phyloP scores from a whole-genome alignment of 352 stramenopile genomes.

The Phytophthora hibernalis region DNA sequence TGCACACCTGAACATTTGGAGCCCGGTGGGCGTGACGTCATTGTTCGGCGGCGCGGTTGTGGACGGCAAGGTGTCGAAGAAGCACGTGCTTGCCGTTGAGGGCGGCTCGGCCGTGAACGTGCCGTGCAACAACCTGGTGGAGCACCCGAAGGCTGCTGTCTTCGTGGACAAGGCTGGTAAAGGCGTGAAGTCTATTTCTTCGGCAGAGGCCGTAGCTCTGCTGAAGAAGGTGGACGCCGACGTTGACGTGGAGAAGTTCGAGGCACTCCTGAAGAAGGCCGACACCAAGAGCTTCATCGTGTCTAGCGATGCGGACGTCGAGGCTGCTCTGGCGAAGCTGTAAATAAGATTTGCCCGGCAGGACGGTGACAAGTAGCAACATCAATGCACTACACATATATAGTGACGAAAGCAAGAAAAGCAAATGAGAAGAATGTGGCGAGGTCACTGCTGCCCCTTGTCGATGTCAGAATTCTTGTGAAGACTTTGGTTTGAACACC shows the following conservation, averaged over 20 bases:
- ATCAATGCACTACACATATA: constrained; percentile 44
- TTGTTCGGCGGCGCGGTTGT: constrained; percentile 76
- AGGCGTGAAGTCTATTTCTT: constrained; percentile 71
- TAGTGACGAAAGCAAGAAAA: constrained; percentile 34
- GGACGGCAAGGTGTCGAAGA: constrained; percentile 64
- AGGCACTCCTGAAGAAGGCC: constrained; percentile 63
- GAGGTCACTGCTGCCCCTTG: constrained; percentile 16
- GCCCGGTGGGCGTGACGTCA: constrained; percentile 65
- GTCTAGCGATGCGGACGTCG: constrained; percentile 64
- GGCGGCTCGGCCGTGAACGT: constrained; percentile 66
- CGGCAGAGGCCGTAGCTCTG: constrained; percentile 51
- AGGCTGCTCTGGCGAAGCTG: constrained; percentile 65
- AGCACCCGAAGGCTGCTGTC: constrained; percentile 63
- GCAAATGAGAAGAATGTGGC: constrained; percentile 25
- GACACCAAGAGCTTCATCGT: constrained; percentile 77
- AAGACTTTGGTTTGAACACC: no score
- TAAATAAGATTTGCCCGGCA: constrained; percentile 48
- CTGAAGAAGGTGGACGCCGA: constrained; percentile 61
- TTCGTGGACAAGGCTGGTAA: constrained; percentile 69
- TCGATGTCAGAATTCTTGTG: neutral
- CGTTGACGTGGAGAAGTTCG: constrained; percentile 67
- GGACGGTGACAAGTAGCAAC: constrained; percentile 39
- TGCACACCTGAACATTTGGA: constrained; percentile 80
- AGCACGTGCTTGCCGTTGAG: constrained; percentile 60
- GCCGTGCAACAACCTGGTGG: constrained; percentile 82